Conservation (phyloP, 805 yeast genomes). For the Priceomyces melissophilus region DNA sequence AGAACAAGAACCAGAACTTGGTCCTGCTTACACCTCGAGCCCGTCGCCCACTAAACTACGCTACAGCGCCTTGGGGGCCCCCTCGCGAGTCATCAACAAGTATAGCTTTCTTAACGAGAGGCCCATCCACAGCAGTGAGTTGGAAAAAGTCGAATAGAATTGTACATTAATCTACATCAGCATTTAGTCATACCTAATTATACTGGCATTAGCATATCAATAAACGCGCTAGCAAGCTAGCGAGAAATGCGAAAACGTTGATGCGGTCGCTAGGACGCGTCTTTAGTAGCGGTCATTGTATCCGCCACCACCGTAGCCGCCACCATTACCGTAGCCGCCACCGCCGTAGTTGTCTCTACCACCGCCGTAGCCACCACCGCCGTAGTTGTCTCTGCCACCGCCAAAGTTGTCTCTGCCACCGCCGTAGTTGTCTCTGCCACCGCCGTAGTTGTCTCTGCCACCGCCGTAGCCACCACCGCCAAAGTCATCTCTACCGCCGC, state of each 20-base stretch:
- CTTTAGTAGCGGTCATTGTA: conserved; percentile 7
- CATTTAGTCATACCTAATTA: background rate
- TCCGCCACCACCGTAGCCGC: conserved; percentile 10
- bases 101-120: conserved; percentile 9
- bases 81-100: conserved; percentile 16
- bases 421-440: conserved; percentile 11
- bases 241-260: background rate
- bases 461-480: conserved; percentile 15
- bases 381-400: conserved; percentile 7
- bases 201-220: conserved; percentile 1
- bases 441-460: conserved; percentile 6
- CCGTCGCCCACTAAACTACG: conserved; percentile 4
- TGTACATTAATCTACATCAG: background rate
- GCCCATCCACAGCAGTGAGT: conserved; percentile 20
- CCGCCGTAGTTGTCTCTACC: conserved; percentile 4
- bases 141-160: conserved; percentile 23
- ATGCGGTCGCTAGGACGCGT: background rate
- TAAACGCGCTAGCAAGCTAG: background rate
- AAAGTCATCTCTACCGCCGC: conserved; percentile 17
- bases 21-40: background rate
- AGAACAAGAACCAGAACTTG: conserved; percentile 8
- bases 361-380: conserved; percentile 14
- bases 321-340: conserved; percentile 8
- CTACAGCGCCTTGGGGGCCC: conserved; percentile 12
- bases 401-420: conserved; percentile 7